Evolutionary conservation across 2,329 filamentous ascomycete species (phyloP), one percentile per base, ranked within the genome.

Genomic region (Didymellaceae sp.): DNA sequence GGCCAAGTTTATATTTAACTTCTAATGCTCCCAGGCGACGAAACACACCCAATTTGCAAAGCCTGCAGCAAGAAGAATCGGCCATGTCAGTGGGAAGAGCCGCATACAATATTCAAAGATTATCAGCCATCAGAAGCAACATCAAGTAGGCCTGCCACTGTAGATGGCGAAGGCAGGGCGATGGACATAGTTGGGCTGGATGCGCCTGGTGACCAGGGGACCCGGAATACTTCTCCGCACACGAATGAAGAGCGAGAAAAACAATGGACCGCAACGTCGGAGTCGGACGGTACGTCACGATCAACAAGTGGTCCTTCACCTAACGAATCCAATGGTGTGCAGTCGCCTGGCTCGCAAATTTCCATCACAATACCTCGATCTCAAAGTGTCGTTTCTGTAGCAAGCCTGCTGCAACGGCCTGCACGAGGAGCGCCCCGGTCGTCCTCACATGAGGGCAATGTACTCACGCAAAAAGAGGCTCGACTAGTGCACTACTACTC

Each of bases 31-130:
- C 9, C 21, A 69, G 67, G 67, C 45, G 67, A 70, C 52, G 67
- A 70, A 46, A 52, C 45, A 20, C 61, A 52, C 16, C 66, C 67
- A 7, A 37, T 56, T 16, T 71, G 66, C 50, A 67, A 63, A 17
- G 63, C 65, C n/a, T 71, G 67, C 46, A 55, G 53, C 37, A 71
- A 67, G 44, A 71, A 68, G 30, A 66, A 62, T 14, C 62, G 67
- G 6, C 58, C 62, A 10, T 70, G 67, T 43, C 59, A 63, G 25
- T 70, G 67, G 67, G 65, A 68, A 34, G 46, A 63, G 16, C 58
- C 62, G 1, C 58, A 66, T 42, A 61, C 57, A 17, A 62, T 52
- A 38, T 68, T 70, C 46, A 65, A 58, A 25, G 58, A 58, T 20
- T 69, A 68, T 33, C 61, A 61, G 32, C 66, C 66, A 5, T 28